Percentiles rank a stretch among this genome's conserved stretches.
Evolutionary conservation across 2,329 filamentous ascomycete genomes (phyloP).

Genomic region (Leptographium galeiforme): DNA sequence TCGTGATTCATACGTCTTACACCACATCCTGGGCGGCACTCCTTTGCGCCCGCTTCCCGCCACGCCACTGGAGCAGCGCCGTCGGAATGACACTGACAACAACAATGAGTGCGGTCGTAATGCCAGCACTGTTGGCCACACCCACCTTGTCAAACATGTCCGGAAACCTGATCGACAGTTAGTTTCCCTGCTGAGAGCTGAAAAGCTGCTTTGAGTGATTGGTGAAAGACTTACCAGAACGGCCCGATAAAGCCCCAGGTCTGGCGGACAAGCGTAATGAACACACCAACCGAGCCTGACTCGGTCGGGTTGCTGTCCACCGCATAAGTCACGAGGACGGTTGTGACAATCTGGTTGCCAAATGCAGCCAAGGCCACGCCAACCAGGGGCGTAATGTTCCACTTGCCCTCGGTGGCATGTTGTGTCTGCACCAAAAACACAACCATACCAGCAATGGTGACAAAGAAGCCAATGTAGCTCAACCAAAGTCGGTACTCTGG

Average conservation of each 20-base stretch:
- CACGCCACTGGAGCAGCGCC: conserved; percentile 2
- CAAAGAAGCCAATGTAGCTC: conserved; percentile 35
- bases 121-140: background rate
- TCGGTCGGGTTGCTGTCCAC: conserved; percentile 42
- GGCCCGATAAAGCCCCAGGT: conserved; percentile 37
- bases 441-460: conserved; percentile 36
- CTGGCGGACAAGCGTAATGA: conserved; percentile 42
- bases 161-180: conserved; percentile 5
- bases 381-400: conserved; percentile 43
- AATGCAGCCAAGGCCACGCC: conserved; percentile 34
- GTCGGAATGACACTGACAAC: conserved; percentile 1
- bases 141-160: conserved; percentile 1
- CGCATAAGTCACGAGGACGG: conserved; percentile 44
- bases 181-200: background rate
- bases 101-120: conserved; percentile 1
- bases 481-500: conserved; percentile 46
- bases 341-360: conserved; percentile 34
- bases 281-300: conserved; percentile 41
- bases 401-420: conserved; percentile 14
- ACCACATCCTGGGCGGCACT: no score
- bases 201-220: background rate
- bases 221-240: conserved; percentile 17
- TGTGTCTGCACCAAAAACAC: conserved; percentile 35
- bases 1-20: no score
- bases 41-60: background rate